A percentile compares a stretch with the other conserved stretches of the same genome.
Conservation (phyloP, 2,329 filamentous ascomycete genomes). For the Xylaria sp. region DNA sequence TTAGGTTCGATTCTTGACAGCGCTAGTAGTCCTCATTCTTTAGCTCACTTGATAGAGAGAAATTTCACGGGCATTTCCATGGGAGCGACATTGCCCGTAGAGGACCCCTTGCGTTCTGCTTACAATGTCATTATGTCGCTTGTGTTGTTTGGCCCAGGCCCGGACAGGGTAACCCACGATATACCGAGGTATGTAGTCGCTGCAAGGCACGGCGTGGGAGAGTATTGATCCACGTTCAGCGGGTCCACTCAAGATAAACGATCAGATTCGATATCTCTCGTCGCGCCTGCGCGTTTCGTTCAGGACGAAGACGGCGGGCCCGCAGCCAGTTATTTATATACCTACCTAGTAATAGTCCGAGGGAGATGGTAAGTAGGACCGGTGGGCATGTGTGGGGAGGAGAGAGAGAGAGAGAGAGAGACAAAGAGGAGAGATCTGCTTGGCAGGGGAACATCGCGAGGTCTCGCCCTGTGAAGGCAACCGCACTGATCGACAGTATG, state of each 20-base stretch:
- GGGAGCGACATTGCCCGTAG: background rate
- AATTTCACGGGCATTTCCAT: background rate
- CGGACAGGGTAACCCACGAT: background rate
- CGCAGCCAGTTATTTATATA: conserved; percentile 6
- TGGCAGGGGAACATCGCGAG: conserved; percentile 12
- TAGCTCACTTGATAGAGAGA: too few species aligned
- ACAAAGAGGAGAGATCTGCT: conserved; percentile 5
- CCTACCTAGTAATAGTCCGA: too few species aligned
- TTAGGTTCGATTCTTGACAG: too few species aligned
- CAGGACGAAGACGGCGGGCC: background rate
- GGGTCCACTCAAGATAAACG: background rate
- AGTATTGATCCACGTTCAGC: background rate
- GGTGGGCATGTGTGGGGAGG: background rate
- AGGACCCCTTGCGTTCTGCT: background rate
- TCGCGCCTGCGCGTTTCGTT: too few species aligned
- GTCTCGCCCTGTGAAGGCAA: conserved; percentile 18
- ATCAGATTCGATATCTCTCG: background rate
- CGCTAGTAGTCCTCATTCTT: too few species aligned
- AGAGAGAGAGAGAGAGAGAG: conserved; percentile 12
- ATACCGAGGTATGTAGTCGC: too few species aligned
- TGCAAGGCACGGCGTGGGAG: background rate
- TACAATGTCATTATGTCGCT: background rate
- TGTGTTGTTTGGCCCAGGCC: background rate
- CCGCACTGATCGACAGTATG: conserved; percentile 23
- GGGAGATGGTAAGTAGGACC: background rate